Conservation (phyloP, 2,329 filamentous ascomycete species). For the Thielaviopsis musarum region DNA sequence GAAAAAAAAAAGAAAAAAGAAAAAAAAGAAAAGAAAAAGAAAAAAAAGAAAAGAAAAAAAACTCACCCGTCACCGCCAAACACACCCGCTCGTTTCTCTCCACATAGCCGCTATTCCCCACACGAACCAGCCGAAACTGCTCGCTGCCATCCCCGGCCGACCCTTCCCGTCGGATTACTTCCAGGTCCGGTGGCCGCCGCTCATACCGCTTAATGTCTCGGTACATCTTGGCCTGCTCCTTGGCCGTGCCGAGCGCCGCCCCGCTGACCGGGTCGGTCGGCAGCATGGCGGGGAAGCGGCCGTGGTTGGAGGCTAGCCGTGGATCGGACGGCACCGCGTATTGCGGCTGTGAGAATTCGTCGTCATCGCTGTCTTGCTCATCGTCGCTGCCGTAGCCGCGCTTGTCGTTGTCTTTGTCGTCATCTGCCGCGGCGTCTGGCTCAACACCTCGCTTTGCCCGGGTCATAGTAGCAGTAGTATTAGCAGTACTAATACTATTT, state of each 20-base stretch:
- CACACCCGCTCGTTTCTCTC: slow-evolving; percentile 5
- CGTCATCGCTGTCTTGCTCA: background rate
- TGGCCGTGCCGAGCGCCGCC: background rate
- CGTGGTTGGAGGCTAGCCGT: background rate
- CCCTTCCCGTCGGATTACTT: slow-evolving; percentile 1
- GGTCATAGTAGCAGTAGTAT: no score
- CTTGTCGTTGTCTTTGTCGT: background rate
- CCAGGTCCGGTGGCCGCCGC: background rate
- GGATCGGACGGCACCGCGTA: background rate
- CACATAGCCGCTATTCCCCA: background rate
- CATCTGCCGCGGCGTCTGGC: background rate
- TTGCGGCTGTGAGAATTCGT: slow-evolving; percentile 4
- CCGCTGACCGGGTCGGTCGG: slow-evolving; percentile 1
- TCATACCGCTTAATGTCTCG: slow-evolving; percentile 1
- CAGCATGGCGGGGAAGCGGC: slow-evolving; percentile 1
- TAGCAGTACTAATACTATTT: background rate
- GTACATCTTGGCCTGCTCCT: slow-evolving; percentile 11
- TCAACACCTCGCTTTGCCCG: no score
- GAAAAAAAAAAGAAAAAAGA: background rate
- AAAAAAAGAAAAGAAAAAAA: background rate
- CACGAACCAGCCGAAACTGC: background rate
- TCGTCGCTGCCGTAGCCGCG: background rate
- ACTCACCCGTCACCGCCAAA: slow-evolving; percentile 7
- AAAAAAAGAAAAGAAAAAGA: background rate
- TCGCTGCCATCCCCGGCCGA: background rate